phyloP scores from a whole-genome alignment of 257 asterid species.

The Echites panduratus region DNA sequence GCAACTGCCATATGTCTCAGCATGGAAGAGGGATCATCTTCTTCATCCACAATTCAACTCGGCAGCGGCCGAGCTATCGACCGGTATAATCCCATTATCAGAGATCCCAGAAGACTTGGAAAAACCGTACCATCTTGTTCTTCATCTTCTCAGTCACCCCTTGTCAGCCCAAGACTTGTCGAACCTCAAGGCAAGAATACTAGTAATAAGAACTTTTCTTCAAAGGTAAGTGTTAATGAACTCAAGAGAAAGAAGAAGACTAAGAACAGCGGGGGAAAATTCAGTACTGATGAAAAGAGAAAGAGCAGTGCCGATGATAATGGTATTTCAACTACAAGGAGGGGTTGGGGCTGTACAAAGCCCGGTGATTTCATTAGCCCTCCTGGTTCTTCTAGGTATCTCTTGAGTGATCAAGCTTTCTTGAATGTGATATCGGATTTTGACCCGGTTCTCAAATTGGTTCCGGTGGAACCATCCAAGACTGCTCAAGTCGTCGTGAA shows the following conservation, averaged over 20 bases:
- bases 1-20: slow-evolving; percentile 45
- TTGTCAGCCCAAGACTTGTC: slow-evolving; percentile 24
- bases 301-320: not conserved
- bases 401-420: slow-evolving; percentile 50
- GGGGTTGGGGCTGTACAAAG: slow-evolving; percentile 54
- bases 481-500: slow-evolving; percentile 2
- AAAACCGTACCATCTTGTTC: slow-evolving; percentile 20
- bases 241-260: slow-evolving; percentile 16
- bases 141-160: slow-evolving; percentile 24
- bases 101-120: slow-evolving; percentile 36
- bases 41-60: slow-evolving; percentile 24
- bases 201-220: slow-evolving; percentile 15
- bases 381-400: slow-evolving; percentile 59
- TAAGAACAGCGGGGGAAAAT: slow-evolving; percentile 9
- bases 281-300: slow-evolving; percentile 1
- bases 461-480: slow-evolving; percentile 16
- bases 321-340: slow-evolving; percentile 10
- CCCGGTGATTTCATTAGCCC: slow-evolving; percentile 63
- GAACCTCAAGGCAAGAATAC: slow-evolving; percentile 20
- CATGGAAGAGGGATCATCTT: slow-evolving; percentile 41
- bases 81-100: slow-evolving; percentile 41
- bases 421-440: slow-evolving; percentile 31
- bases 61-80: slow-evolving; percentile 53
- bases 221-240: slow-evolving; percentile 16
- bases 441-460: slow-evolving; percentile 23